Percentiles rank a stretch among this genome's conserved stretches.
phyloP scores from a whole-genome alignment of 106 monocot species.

The Dactylorhiza incarnata region DNA sequence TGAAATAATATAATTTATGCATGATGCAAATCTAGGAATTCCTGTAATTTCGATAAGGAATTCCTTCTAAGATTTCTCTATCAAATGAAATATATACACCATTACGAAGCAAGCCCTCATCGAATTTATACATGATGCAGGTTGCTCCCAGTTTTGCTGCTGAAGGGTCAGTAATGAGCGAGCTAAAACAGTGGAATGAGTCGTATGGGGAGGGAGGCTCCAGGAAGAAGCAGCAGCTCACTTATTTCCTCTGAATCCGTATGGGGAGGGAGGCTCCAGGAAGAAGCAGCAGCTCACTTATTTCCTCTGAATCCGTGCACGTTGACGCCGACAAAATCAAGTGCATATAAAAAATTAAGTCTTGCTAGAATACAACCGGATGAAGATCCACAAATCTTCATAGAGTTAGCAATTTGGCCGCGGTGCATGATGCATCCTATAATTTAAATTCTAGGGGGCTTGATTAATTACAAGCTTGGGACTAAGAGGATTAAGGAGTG shows the following conservation, averaged over 20 bases:
- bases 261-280: constrained; percentile 59
- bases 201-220: constrained; percentile 57
- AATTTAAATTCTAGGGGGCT: background rate
- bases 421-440: background rate
- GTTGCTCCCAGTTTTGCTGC: constrained; percentile 44
- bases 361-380: background rate
- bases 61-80: too few relatives aligned
- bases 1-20: too few relatives aligned
- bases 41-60: background rate
- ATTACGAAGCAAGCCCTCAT: too few relatives aligned
- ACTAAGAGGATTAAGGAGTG: background rate
- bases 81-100: too few relatives aligned
- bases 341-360: background rate
- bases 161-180: constrained; percentile 46
- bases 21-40: too few relatives aligned
- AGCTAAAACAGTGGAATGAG: constrained; percentile 59
- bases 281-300: constrained; percentile 54
- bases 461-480: background rate
- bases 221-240: constrained; percentile 49
- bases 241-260: constrained; percentile 67
- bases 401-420: background rate
- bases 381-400: background rate
- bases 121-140: constrained; percentile 14
- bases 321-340: background rate
- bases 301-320: constrained; percentile 32